Conservation (phyloP, 495 filamentous ascomycete genomes). For the Xylaria sp. region DNA sequence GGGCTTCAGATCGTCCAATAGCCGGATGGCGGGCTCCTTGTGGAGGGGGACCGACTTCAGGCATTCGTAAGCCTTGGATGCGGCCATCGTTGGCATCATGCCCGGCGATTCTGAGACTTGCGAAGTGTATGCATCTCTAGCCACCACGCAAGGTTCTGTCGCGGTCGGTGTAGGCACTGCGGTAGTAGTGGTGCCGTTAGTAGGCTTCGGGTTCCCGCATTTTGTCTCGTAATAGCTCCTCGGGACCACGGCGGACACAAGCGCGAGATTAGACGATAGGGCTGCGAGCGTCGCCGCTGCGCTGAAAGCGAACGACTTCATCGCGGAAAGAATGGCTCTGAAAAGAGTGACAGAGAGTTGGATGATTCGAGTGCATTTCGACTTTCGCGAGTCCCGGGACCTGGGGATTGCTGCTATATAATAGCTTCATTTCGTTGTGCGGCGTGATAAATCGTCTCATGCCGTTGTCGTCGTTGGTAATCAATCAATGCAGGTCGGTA, state of each 20-base stretch:
- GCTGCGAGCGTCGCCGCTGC: conserved; percentile 5
- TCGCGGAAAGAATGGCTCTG: conserved; percentile 14
- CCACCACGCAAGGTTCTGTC: conserved; percentile 19
- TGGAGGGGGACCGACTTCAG: conserved; percentile 46
- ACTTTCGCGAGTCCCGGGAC: neutral
- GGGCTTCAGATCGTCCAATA: conserved; percentile 44
- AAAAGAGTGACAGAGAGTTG: conserved; percentile 23
- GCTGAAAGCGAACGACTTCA: conserved; percentile 16
- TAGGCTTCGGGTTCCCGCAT: conserved; percentile 8
- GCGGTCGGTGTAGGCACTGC: conserved; percentile 19
- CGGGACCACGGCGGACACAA: conserved; percentile 8
- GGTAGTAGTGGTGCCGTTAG: conserved; percentile 8
- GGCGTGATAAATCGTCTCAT: neutral
- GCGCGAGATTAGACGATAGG: neutral
- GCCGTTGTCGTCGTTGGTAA: neutral
- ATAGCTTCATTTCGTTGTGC: neutral
- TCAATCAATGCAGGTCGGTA: neutral
- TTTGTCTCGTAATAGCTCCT: conserved; percentile 14
- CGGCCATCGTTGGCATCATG: conserved; percentile 40
- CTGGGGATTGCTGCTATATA: neutral
- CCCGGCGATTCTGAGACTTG: neutral
- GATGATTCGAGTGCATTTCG: conserved; percentile 10
- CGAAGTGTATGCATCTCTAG: conserved; percentile 16
- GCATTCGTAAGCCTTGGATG: conserved; percentile 45
- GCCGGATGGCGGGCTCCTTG: conserved; percentile 37